A percentile compares a stretch with the other conserved stretches of the same genome.
Evolutionary conservation across 2,329 filamentous ascomycete genomes (phyloP).

Genomic region (Camptophora hylomeconis): DNA sequence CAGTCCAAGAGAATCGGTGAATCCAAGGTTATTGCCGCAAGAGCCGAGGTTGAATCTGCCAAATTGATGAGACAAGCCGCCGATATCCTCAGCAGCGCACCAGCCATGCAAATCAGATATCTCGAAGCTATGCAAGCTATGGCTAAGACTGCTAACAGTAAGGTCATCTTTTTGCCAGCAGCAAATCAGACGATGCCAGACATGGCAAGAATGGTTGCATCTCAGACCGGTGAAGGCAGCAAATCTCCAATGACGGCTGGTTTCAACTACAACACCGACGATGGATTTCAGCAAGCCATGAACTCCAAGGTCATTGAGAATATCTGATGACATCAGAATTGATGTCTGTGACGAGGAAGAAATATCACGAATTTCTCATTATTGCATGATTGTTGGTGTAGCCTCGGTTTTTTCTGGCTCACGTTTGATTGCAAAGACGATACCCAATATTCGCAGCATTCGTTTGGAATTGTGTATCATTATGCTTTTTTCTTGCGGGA

Average conservation of each 20-base stretch:
- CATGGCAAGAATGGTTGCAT: constrained; percentile 35
- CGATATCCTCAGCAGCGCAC: constrained; percentile 80
- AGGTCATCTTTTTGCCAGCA: constrained; percentile 71
- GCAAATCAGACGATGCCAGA: constrained; percentile 45
- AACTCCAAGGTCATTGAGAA: constrained; percentile 75
- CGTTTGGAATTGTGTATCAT: too few species aligned
- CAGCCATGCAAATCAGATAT: constrained; percentile 96
- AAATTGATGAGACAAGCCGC: constrained; percentile 71
- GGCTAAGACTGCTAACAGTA: constrained; percentile 83
- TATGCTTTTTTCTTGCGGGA: too few species aligned
- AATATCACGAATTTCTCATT: too few species aligned
- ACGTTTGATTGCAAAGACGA: too few species aligned
- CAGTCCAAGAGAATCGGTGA: constrained; percentile 98
- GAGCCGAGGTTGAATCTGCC: constrained; percentile 90
- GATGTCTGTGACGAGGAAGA: too few species aligned
- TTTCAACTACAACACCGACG: constrained; percentile 26
- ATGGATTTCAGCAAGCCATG: constrained; percentile 66
- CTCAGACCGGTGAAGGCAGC: too few species aligned
- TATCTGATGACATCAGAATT: too few species aligned
- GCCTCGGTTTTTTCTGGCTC: too few species aligned
- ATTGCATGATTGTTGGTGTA: too few species aligned
- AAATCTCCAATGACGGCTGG: constrained; percentile 33
- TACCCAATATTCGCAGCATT: too few species aligned
- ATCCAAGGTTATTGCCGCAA: constrained; percentile 93
- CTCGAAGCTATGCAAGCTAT: constrained; percentile 98